Conservation (phyloP, 441 rosid genomes). For the Adansonia madagascariensis region DNA sequence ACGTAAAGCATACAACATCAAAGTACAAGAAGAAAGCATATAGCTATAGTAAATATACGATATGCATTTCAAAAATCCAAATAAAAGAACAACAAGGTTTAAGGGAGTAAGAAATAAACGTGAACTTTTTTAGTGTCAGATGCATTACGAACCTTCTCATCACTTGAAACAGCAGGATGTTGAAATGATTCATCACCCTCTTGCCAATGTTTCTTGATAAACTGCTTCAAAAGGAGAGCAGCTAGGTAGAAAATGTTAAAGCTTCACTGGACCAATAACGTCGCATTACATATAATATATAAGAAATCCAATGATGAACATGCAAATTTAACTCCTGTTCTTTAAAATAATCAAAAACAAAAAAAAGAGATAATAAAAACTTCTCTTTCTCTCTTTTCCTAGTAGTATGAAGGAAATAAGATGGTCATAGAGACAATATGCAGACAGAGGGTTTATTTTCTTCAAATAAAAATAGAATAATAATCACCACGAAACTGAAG, state of each 20-base stretch:
- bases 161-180: slow-evolving; percentile 67
- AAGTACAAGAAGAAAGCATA: neutral
- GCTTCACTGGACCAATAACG: slow-evolving; percentile 36
- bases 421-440: neutral
- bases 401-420: neutral
- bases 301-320: slow-evolving; percentile 7
- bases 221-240: slow-evolving; percentile 87
- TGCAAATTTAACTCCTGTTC: neutral
- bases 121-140: neutral
- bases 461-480: neutral
- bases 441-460: slow-evolving; percentile 2
- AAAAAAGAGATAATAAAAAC: neutral
- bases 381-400: neutral
- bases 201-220: slow-evolving; percentile 88
- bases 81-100: neutral
- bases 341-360: neutral
- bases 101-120: neutral
- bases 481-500: neutral
- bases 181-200: slow-evolving; percentile 85
- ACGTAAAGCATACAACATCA: neutral
- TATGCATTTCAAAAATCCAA: neutral
- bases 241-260: slow-evolving; percentile 82
- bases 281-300: neutral
- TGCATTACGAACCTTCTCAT: slow-evolving; percentile 65
- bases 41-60: neutral